These are phyloP conservation scores for Pseudofabraea citricarpa DNA, from an alignment of 2,329 filamentous ascomycete species.

Conservation along the genomic window DNA sequence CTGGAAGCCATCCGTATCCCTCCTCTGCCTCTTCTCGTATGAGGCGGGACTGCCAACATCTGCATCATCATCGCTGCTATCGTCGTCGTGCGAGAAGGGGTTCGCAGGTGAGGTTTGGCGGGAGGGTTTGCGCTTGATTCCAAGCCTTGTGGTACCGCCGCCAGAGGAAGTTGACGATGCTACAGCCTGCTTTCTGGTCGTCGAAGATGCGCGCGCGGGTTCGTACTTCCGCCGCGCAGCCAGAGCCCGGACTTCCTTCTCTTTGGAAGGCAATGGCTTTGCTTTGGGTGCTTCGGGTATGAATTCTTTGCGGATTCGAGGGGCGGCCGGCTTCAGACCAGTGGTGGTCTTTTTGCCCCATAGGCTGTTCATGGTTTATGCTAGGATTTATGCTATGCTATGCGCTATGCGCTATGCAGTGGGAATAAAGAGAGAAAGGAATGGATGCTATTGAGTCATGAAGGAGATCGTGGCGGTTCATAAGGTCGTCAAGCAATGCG, in stretches of 20 bases:
- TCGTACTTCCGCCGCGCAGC: background rate
- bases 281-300: constrained; percentile 2
- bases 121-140: constrained; percentile 13
- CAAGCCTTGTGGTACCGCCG: constrained; percentile 7
- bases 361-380: constrained; percentile 1
- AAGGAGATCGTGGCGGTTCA: no score
- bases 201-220: constrained; percentile 4
- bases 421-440: no score
- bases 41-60: constrained; percentile 3
- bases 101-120: constrained; percentile 14
- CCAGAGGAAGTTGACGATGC: constrained; percentile 9
- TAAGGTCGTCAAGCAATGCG: no score
- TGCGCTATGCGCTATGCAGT: background rate
- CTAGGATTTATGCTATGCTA: background rate
- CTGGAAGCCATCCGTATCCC: constrained; percentile 4
- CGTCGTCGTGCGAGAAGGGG: constrained; percentile 14
- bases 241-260: background rate
- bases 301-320: constrained; percentile 6
- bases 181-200: constrained; percentile 7
- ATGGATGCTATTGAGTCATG: no score
- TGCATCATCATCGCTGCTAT: constrained; percentile 13
- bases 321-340: constrained; percentile 4
- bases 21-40: constrained; percentile 17
- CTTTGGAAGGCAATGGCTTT: background rate
- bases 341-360: background rate